Evolutionary conservation across 495 filamentous ascomycete species (phyloP).

Genomic region (Penicillium manginii): DNA sequence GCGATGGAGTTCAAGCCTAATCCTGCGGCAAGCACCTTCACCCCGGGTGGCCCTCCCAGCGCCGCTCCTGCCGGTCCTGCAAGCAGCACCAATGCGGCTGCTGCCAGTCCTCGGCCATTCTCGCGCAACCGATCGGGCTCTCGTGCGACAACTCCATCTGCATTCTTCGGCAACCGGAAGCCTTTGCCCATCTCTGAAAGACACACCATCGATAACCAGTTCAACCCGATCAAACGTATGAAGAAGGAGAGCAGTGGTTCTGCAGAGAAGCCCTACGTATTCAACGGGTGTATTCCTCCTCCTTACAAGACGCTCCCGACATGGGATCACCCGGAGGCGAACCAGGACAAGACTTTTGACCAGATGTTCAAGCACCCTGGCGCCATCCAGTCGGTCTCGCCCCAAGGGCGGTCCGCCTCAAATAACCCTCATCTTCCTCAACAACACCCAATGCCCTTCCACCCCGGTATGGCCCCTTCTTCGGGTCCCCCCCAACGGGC

Average conservation of each 20-base stretch:
- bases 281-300: slow-evolving; percentile 75
- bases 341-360: slow-evolving; percentile 70
- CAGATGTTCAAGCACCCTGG: slow-evolving; percentile 73
- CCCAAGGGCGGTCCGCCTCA: slow-evolving; percentile 64
- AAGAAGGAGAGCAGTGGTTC: slow-evolving; percentile 58
- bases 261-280: slow-evolving; percentile 49
- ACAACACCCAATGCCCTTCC: slow-evolving; percentile 77
- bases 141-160: slow-evolving; percentile 51
- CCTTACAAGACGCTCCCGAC: slow-evolving; percentile 79
- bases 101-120: slow-evolving; percentile 67
- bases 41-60: slow-evolving; percentile 62
- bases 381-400: slow-evolving; percentile 59
- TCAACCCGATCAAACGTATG: slow-evolving; percentile 77
- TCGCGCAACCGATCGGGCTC: slow-evolving; percentile 53
- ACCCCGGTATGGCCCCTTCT: slow-evolving; percentile 44
- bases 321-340: slow-evolving; percentile 68
- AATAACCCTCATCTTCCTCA: slow-evolving; percentile 67
- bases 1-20: slow-evolving; percentile 85
- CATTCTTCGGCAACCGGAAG: slow-evolving; percentile 65
- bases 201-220: slow-evolving; percentile 65
- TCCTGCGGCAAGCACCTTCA: slow-evolving; percentile 76
- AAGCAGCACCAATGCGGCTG: slow-evolving; percentile 39
- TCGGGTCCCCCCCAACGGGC: slow-evolving; percentile 63
- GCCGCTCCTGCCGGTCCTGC: slow-evolving; percentile 51
- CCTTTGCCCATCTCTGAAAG: slow-evolving; percentile 55